A percentile compares a stretch with the other conserved stretches of the same genome.
Conservation (phyloP, 2,329 filamentous ascomycete species). For the Fusarium keratoplasticum region DNA sequence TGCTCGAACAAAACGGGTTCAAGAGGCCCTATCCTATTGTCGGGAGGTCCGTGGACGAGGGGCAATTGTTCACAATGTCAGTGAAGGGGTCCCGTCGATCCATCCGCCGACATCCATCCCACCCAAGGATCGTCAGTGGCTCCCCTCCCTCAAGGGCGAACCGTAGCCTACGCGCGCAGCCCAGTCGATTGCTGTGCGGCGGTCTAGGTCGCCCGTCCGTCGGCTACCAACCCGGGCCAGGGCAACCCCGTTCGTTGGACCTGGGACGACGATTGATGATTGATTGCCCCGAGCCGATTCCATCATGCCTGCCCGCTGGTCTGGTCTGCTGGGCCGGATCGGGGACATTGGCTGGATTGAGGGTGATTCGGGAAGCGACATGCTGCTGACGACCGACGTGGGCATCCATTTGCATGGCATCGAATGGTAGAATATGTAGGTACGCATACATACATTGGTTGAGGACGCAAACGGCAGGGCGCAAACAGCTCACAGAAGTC, state of each 20-base stretch:
- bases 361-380: constrained; percentile 16
- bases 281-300: constrained; percentile 14
- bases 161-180: background rate
- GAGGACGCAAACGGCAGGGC: constrained; percentile 5
- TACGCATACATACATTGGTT: background rate
- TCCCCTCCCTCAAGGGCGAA: constrained; percentile 19
- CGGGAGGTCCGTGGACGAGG: constrained; percentile 15
- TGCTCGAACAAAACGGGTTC: background rate
- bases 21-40: background rate
- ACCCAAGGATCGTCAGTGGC: constrained; percentile 23
- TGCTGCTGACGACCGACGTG: constrained; percentile 5
- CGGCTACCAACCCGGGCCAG: constrained; percentile 13
- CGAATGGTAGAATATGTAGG: background rate
- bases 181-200: constrained; percentile 10
- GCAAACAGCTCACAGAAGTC: constrained; percentile 4
- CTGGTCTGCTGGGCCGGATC: constrained; percentile 7
- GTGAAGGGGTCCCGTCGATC: constrained; percentile 3
- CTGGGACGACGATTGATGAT: background rate
- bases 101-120: constrained; percentile 23
- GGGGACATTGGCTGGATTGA: background rate
- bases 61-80: constrained; percentile 3
- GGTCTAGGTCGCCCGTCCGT: constrained; percentile 15
- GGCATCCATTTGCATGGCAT: background rate
- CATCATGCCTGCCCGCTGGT: background rate
- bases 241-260: constrained; percentile 1